Percentiles rank a stretch among this genome's conserved stretches.
Evolutionary conservation across 192 early-diverging fungal species (phyloP).

Genomic region (Rhizophagus clarus): DNA sequence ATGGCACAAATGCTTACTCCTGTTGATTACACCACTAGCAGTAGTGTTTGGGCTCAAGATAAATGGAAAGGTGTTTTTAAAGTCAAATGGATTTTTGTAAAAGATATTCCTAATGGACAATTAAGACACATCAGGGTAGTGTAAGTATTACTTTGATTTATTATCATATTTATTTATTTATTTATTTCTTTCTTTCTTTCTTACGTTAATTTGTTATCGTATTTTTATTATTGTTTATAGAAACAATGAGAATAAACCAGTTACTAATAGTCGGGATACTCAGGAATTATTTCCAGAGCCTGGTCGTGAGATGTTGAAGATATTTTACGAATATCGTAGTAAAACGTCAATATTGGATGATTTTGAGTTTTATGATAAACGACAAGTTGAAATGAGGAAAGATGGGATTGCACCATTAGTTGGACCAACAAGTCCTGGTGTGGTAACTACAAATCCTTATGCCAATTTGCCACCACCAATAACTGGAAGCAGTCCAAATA

Average conservation of each 20-base stretch:
- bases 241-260: conserved; percentile 57
- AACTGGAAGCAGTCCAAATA: conserved; percentile 3
- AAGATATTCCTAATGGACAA: conserved; percentile 55
- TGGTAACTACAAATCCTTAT: conserved; percentile 25
- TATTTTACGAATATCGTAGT: conserved; percentile 46
- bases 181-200: not conserved
- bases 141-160: conserved; percentile 26
- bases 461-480: conserved; percentile 16
- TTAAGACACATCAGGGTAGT: conserved; percentile 46
- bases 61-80: conserved; percentile 58
- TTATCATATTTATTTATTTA: not conserved
- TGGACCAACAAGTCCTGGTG: conserved; percentile 30
- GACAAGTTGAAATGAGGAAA: conserved; percentile 38
- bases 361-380: conserved; percentile 41
- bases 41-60: conserved; percentile 47
- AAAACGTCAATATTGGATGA: conserved; percentile 41
- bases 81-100: conserved; percentile 56
- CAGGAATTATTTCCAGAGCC: conserved; percentile 50
- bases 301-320: conserved; percentile 52
- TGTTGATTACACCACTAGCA: conserved; percentile 44
- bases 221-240: conserved; percentile 4
- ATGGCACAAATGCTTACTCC: conserved; percentile 54
- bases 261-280: conserved; percentile 63
- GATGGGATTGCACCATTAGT: conserved; percentile 30
- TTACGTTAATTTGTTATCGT: not conserved